Conservation (phyloP, 805 yeast genomes). For the Yarrowia sp. region DNA sequence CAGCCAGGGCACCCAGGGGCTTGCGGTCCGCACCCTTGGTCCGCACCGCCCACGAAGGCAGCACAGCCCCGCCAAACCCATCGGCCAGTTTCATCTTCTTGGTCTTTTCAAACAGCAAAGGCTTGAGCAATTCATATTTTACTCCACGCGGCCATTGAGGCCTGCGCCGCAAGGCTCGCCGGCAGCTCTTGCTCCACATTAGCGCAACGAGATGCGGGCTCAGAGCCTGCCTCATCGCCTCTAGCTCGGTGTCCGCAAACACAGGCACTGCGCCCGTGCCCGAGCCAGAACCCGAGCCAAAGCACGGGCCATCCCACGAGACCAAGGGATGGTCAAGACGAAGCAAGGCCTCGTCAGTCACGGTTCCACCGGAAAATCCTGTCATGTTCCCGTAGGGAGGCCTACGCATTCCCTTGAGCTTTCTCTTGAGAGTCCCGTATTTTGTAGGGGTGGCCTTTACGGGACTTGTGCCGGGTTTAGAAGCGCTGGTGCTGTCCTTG, state of each 20-base stretch:
- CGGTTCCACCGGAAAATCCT: neutral
- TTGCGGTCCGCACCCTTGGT: neutral
- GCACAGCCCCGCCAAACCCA: neutral
- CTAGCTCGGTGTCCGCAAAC: neutral
- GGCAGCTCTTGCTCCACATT: neutral
- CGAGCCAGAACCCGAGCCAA: neutral
- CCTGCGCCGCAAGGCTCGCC: neutral
- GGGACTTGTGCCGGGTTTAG: neutral
- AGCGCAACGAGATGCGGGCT: neutral
- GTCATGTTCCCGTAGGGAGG: slow-evolving; percentile 13
- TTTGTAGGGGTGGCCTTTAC: neutral
- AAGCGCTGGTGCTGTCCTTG: neutral
- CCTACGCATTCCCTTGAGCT: neutral
- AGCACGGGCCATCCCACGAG: neutral
- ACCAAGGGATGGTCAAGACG: neutral
- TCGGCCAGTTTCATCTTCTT: neutral
- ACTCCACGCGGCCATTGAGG: neutral
- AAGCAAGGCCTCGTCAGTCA: neutral
- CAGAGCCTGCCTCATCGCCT: neutral
- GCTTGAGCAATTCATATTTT: neutral
- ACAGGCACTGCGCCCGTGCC: neutral
- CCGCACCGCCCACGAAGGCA: too few relatives aligned
- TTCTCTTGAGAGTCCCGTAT: neutral
- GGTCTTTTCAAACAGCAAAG: neutral
- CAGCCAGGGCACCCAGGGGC: neutral